Percentiles rank a stretch among this genome's conserved stretches.
Evolutionary conservation across 352 stramenopile genomes (phyloP).

Genomic region (Globisporangium okanoganense): DNA sequence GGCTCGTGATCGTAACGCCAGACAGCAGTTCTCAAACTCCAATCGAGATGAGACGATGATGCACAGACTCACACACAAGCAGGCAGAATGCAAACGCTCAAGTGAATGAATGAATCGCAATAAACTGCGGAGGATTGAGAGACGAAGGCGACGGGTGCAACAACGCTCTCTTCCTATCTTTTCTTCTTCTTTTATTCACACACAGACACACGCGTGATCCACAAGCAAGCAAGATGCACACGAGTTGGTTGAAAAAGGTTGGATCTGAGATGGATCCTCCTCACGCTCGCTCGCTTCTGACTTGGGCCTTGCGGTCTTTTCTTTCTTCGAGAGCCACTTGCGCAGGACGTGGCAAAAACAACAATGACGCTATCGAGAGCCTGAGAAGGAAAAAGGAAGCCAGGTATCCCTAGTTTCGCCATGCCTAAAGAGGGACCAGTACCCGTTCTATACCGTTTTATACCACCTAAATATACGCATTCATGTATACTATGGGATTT

Average conservation of each 20-base stretch:
- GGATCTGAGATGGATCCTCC: slow-evolving; percentile 12
- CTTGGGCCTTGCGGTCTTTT: neutral
- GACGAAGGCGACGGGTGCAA: neutral
- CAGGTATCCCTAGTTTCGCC: slow-evolving; percentile 5
- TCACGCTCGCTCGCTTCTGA: neutral
- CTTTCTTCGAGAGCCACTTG: slow-evolving; percentile 31
- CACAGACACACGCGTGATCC: neutral
- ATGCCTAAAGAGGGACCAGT: neutral
- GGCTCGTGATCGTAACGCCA: neutral
- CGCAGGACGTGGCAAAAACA: slow-evolving; percentile 50
- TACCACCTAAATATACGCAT: neutral
- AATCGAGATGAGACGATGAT: slow-evolving; percentile 7
- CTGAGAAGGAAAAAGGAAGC: slow-evolving; percentile 12
- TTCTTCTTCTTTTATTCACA: slow-evolving; percentile 7
- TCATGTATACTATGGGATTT: too few relatives aligned
- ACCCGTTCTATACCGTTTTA: neutral
- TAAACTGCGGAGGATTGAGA: neutral
- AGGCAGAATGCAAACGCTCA: slow-evolving; percentile 1
- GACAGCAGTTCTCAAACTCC: slow-evolving; percentile 1
- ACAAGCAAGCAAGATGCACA: neutral
- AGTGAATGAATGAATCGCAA: slow-evolving; percentile 3
- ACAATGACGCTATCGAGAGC: slow-evolving; percentile 29
- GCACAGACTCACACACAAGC: neutral
- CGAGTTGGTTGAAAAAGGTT: neutral
- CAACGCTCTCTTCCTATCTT: neutral